Evolutionary conservation across 2,329 filamentous ascomycete species (phyloP), one percentile per base, ranked within the genome.

Genomic region (Trichoderma cornu-damae): DNA sequence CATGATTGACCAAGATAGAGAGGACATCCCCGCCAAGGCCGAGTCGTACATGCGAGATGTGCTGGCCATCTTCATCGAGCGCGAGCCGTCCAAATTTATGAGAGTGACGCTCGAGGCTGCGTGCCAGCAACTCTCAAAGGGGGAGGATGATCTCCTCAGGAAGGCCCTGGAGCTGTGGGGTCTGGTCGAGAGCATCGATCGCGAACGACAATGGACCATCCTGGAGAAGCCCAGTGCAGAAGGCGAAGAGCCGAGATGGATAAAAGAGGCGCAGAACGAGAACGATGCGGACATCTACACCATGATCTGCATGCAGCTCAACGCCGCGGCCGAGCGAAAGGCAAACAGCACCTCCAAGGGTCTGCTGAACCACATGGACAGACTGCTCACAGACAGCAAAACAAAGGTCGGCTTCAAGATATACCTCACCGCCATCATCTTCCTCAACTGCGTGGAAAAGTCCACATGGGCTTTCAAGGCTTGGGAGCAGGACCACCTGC

Each of bases 381-480:
- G 82, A 14, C 75, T 79, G 35, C 72, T 87, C 30, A 79, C 85
- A 59, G 82, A 85, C 64, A 82, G 80, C 69, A 83, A 84, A 64
- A 77, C 76, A 57, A 81, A 79, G 63, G 76, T 83, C 53, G 79
- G 79, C 30, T 85, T 84, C 64, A 78, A 78, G 62, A 80, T 84
- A 70, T 86, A 84, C 64, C 77, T 86, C 20, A 79, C 83, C 2
- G 78, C 81, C 3, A 69, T 87, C 56, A 79, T 87, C 54, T 79
- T 86, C 60, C 77, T 87, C 47, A 85, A 85, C 65, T 85, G 82
- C 62, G 75, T 86, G 12, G 84, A 87, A 66, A 87, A 86, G 70
- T 83, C 82, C 0, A 86, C 83, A 0, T 87, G 84, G 84, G 80
- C 82, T 1, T 86, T 86, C 71, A 85, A 85, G 61, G 83, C 81